Base-by-base conservation (phyloP, 192 early-diverging fungal genomes). In the Backusella westeae region DNA sequence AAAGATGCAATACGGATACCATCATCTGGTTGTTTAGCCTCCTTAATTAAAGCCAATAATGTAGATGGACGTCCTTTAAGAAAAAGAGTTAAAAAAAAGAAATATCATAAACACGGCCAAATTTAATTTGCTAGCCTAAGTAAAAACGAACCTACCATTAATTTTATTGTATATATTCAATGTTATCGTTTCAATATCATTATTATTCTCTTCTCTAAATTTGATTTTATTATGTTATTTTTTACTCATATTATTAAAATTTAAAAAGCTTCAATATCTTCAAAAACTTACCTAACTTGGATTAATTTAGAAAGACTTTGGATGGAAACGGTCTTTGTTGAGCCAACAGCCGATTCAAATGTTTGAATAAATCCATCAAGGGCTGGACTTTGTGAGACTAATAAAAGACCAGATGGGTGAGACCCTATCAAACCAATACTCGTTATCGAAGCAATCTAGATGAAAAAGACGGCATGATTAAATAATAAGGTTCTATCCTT, bases 281-380 rank as follows among this genome's bases (percentile, higher is more conserved):
- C 3, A 41, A 26, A 23, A 29, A 26, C 66, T 66, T 81, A 83
- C 82, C 59, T 75, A n/a, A 75, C 76, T 46, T 69, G 73, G 38
- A 85, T 15, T 36, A 85, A 53, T 23, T 82, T 77, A 15, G 84
- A 82, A 12, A 85, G 42, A 12, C 71, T 74, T 69, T 78, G 78
- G 15, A 85, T 46, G 21, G 44, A 75, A 12, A 65, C 74, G 6
- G 77, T 46, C 53, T 80, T 85, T 15, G 73, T 69, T 53, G 75
- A 42, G 7, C 84, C 84, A 26, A 26, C 38, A 15, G 84, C 71
- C 32, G 38, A 21, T 8, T 73, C 66, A 15, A 68, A 80, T 9
- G 41, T 39, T 5, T 67, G 59, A 38, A 77, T 69, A 42, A 83
- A 77, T 6, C 34, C 36, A 8, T 34, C 17, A 19, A 85, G 44